Evolutionary conservation across 305 asterid species (phyloP), one percentile per base, ranked within the genome.

Genomic region (Fraxinus angustifolia): DNA sequence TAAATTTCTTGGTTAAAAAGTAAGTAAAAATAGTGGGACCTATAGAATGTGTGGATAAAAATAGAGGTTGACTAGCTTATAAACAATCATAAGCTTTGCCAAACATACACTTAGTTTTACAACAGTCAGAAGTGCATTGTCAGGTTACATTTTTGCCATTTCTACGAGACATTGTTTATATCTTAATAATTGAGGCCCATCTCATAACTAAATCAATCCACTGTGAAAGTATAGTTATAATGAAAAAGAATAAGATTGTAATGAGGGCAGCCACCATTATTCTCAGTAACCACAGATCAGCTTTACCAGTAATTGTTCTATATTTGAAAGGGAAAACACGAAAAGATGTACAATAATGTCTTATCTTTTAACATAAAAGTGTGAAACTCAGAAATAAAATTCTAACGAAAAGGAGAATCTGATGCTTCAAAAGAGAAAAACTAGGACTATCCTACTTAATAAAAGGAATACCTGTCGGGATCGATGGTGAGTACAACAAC

Each of bases 401-500:
- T 60, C 33, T 42, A 17, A 56, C 53, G 50, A 53, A 80, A 67
- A 74, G 53, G 81, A 50, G 78, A 53, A 84, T 19, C 75, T 76
- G 48, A 84, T 65, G 82, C 79, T 26, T 78, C 81, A 77, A 80
- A 36, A 73, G 83, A 73, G 78, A 65, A 77, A 68, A 19, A 85
- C 35, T 38, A 84, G 79, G 73, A 82, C 74, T 28, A 67, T 14
- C 38, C 35, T 67, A 82, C 74, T 34, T 72, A 58, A 68, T 50
- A 75, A 78, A 77, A 79, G 78, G 30, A 73, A 42, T 85, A 94
- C 98, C 99, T 92, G 97, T 96, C 99, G 56, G 97, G 95, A 88
- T 96, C 98, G 86, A 96, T 91, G 65, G 95, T 96, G 85, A 96
- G 90, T 85, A 93, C 96, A 76, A 96, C 97, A 85, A 94, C 80